These are phyloP conservation scores for Populus simonii DNA, from an alignment of 345 rosid genomes.

Conservation along the genomic window DNA sequence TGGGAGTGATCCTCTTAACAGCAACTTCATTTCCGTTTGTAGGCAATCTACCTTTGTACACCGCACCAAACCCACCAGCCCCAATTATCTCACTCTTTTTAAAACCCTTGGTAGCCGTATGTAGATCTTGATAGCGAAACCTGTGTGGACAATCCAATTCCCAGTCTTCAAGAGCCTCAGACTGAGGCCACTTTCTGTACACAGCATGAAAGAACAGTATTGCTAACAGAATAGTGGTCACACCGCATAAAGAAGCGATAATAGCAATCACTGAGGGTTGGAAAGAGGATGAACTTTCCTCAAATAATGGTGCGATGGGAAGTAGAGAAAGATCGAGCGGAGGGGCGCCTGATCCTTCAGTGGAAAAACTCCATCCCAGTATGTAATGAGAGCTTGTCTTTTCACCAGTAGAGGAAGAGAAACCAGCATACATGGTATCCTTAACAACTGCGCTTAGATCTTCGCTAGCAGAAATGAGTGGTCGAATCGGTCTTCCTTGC, in stretches of 20 bases:
- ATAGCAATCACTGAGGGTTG: constrained; percentile 30
- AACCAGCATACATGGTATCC: constrained; percentile 59
- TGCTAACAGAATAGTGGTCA: constrained; percentile 27
- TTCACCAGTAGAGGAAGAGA: constrained; percentile 73
- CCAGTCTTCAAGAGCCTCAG: constrained; percentile 59
- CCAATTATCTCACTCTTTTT: constrained; percentile 61
- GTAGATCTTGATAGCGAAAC: constrained; percentile 53
- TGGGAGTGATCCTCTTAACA: constrained; percentile 56
- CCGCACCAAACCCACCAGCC: constrained; percentile 67
- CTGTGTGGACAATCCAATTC: constrained; percentile 72
- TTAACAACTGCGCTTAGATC: constrained; percentile 17
- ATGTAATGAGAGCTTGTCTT: constrained; percentile 59
- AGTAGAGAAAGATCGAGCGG: constrained; percentile 41
- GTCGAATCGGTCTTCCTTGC: constrained; percentile 28
- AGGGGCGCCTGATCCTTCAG: constrained; percentile 38
- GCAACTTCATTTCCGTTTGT: constrained; percentile 42
- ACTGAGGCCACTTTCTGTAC: constrained; percentile 8
- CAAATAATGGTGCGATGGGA: constrained; percentile 28
- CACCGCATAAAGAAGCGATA: constrained; percentile 28
- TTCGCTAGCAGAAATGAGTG: constrained; percentile 27
- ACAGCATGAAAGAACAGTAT: constrained; percentile 22
- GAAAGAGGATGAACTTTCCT: constrained; percentile 10
- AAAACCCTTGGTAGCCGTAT: constrained; percentile 59
- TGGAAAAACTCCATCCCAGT: constrained; percentile 72
- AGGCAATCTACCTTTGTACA: constrained; percentile 55